Base-by-base conservation (phyloP, 768 basidiomycete genomes). In the Auricularia sp. region DNA sequence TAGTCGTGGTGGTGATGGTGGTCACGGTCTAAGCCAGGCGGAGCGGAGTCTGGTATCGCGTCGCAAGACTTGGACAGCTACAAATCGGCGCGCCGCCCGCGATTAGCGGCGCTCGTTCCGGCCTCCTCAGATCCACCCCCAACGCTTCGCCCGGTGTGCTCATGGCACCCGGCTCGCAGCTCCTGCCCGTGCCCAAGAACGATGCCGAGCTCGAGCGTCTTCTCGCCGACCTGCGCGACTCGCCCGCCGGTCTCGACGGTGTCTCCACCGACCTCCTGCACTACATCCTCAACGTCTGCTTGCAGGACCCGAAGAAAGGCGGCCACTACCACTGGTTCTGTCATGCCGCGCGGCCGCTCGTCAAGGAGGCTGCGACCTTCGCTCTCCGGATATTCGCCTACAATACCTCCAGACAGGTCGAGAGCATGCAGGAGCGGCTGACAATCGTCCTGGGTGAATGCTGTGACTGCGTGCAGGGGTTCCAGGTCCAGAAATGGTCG, bases 311-410 rank as follows among this genome's bases (percentile, higher is more conserved):
- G 76, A 61, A 72, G 73, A 58, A 68, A 75, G 37, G 71, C 73
- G 54, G 34, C 33, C 16, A 79, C 80, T 61, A 73, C 63, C 94
- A 97, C 70, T 95, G 92, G 92, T 95, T 89, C 73, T 97, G 94
- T 73, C 73, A 76, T 35, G 80, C 81, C 44, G 87, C 86, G 3
- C 76, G 82, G 37, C 72, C 79, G 8, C 76, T 83, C 39, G 85
- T 83, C 0, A 73, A 81, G 8, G 87, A 84, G 65, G 84, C 87
- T 1, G 92, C 94, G 0, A 86, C 85, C 0, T 97, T 94, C 75
- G 81, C 92, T 61, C 77, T 96, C 44, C 84, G 93, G 62, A 75
- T 97, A 45, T 87, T 89, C 72, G 93, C 93, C 10, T 97, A 92
- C 69, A 76, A 81, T n/a, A 69, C 75, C 63, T 82, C 83, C 62